Evolutionary conservation across 768 basidiomycete genomes (phyloP).

Genomic region (Mycena alexandri): DNA sequence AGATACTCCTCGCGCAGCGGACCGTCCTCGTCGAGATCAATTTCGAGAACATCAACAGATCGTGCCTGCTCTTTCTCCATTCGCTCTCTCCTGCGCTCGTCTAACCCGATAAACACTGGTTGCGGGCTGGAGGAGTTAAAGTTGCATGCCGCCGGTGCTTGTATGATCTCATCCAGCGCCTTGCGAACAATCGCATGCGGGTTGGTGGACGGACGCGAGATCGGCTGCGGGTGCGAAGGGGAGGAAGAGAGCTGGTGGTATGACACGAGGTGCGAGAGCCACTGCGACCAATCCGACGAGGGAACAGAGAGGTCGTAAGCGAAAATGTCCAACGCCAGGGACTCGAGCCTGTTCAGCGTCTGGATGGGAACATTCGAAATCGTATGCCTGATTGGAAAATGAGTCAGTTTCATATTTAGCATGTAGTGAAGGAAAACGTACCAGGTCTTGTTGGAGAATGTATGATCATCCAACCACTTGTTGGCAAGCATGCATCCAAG

Average conservation of each 20-base stretch:
- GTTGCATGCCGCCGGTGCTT: slow-evolving; percentile 55
- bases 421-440: slow-evolving; percentile 48
- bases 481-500: slow-evolving; percentile 89
- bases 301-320: slow-evolving; percentile 78
- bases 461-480: slow-evolving; percentile 91
- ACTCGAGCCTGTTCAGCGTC: slow-evolving; percentile 78
- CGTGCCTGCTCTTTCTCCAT: slow-evolving; percentile 57
- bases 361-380: slow-evolving; percentile 83
- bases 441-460: slow-evolving; percentile 93
- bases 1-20: slow-evolving; percentile 86
- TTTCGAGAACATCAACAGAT: slow-evolving; percentile 69
- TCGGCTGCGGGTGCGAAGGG: slow-evolving; percentile 75
- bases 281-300: slow-evolving; percentile 73
- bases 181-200: slow-evolving; percentile 78
- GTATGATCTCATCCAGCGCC: slow-evolving; percentile 77
- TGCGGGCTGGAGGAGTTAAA: slow-evolving; percentile 56
- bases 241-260: slow-evolving; percentile 76
- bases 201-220: slow-evolving; percentile 80
- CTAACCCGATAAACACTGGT: slow-evolving; percentile 80
- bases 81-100: slow-evolving; percentile 70
- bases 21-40: slow-evolving; percentile 87
- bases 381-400: slow-evolving; percentile 69
- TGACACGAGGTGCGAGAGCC: slow-evolving; percentile 74
- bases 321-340: slow-evolving; percentile 78
- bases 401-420: slow-evolving; percentile 21